Conservation (phyloP, 371 early-diverging fungal species). For the Syncephalastrum racemosum region DNA sequence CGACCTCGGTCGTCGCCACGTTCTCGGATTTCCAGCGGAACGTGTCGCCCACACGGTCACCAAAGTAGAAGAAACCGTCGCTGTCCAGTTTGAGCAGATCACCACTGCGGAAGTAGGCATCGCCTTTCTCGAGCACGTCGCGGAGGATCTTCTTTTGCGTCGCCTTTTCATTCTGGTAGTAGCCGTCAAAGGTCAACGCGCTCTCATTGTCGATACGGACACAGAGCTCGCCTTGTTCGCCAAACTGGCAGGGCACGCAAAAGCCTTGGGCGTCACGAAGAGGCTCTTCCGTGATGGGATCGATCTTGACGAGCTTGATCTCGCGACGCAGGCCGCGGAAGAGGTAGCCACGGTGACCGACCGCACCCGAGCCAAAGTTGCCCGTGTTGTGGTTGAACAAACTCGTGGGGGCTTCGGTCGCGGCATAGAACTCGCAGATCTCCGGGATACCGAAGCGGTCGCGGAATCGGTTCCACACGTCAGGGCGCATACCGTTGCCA, state of each 20-base stretch:
- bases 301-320: conserved; percentile 34
- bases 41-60: conserved; percentile 73
- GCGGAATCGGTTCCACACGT: conserved; percentile 65
- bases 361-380: conserved; percentile 49
- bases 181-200: conserved; percentile 26
- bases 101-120: conserved; percentile 57
- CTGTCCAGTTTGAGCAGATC: conserved; percentile 57
- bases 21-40: conserved; percentile 72
- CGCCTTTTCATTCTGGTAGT: conserved; percentile 41
- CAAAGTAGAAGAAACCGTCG: conserved; percentile 68
- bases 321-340: conserved; percentile 25
- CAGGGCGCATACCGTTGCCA: conserved; percentile 74
- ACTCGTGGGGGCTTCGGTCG: conserved; percentile 40
- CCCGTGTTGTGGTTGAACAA: conserved; percentile 53
- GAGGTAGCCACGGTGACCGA: conserved; percentile 46
- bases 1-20: conserved; percentile 68
- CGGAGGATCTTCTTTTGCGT: conserved; percentile 50
- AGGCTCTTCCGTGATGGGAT: conserved; percentile 40
- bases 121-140: conserved; percentile 27
- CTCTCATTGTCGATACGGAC: conserved; percentile 35
- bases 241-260: conserved; percentile 42
- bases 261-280: conserved; percentile 34
- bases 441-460: conserved; percentile 50
- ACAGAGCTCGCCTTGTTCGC: conserved; percentile 18
- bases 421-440: conserved; percentile 59